Evolutionary conservation across 164 flowering plant species (phyloP).

Genomic region (Echeveria elegans): DNA sequence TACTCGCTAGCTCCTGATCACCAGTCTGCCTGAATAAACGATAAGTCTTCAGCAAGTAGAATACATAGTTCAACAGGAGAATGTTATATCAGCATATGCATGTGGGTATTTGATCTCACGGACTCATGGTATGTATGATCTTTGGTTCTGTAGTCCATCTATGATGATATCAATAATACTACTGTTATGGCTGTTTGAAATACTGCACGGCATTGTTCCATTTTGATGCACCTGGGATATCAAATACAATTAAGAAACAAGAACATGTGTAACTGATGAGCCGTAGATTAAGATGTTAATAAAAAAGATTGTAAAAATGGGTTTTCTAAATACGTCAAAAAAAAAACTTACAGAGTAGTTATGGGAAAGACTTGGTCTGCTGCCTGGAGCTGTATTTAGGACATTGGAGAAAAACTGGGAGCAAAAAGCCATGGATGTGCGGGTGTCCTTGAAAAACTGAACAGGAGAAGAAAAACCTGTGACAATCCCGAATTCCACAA

Average conservation of each 20-base stretch:
- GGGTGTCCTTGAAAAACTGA: neutral
- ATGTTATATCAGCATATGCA: neutral
- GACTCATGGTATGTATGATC: neutral
- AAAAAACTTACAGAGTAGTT: neutral
- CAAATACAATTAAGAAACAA: neutral
- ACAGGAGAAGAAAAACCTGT: neutral
- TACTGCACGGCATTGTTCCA: neutral
- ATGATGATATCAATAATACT: neutral
- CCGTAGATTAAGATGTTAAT: neutral
- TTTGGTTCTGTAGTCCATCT: neutral
- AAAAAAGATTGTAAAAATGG: neutral
- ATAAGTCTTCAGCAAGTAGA: neutral
- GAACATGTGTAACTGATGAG: neutral
- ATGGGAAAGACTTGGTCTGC: neutral
- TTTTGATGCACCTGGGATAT: neutral
- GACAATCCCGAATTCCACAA: constrained; percentile 1
- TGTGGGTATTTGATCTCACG: neutral
- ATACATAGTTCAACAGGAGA: neutral
- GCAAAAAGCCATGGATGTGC: neutral
- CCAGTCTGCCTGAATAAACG: neutral
- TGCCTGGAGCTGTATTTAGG: neutral
- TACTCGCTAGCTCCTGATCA: constrained; percentile 15
- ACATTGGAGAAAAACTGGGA: too few relatives aligned
- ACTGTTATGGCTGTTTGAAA: neutral
- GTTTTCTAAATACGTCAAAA: neutral